These are phyloP conservation scores for Boechera retrofracta DNA, from an alignment of 345 rosid genomes.

Conservation along the genomic window DNA sequence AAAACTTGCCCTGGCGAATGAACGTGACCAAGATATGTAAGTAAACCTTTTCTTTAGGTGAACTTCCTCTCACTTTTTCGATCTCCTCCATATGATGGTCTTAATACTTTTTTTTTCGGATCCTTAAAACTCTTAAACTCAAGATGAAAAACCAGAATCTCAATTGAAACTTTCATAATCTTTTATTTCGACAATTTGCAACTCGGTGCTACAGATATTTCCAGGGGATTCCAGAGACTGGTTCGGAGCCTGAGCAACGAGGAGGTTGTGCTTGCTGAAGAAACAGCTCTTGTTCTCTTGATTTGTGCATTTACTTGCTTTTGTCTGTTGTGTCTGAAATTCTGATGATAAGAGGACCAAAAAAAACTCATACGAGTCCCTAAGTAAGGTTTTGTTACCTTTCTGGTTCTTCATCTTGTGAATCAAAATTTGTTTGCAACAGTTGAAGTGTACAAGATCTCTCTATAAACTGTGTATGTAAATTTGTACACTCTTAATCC, in stretches of 20 bases:
- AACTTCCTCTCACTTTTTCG: neutral
- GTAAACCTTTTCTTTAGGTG: conserved; percentile 33
- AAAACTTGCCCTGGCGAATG: conserved; percentile 81
- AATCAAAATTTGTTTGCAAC: conserved; percentile 2
- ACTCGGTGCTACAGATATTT: conserved; percentile 67
- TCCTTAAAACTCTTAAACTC: neutral
- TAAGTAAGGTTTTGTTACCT: neutral
- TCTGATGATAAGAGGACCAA: neutral
- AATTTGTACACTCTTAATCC: too few species aligned
- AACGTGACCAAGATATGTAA: conserved; percentile 89
- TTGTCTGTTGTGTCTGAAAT: conserved; percentile 4
- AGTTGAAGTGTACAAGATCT: conserved; percentile 1
- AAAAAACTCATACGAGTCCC: neutral
- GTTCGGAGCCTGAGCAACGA: conserved; percentile 78
- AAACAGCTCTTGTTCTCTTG: neutral
- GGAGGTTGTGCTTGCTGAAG: conserved; percentile 91
- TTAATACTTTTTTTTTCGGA: neutral
- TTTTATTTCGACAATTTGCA: neutral
- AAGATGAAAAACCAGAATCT: neutral
- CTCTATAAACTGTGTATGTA: neutral
- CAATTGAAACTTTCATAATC: neutral
- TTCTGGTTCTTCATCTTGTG: conserved; percentile 5
- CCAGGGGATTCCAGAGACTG: conserved; percentile 79
- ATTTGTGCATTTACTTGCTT: conserved; percentile 17
- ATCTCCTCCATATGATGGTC: neutral